Percentiles rank a stretch among this genome's conserved stretches.
phyloP scores from a whole-genome alignment of 495 filamentous ascomycete species.

The Filosporella fistucella region DNA sequence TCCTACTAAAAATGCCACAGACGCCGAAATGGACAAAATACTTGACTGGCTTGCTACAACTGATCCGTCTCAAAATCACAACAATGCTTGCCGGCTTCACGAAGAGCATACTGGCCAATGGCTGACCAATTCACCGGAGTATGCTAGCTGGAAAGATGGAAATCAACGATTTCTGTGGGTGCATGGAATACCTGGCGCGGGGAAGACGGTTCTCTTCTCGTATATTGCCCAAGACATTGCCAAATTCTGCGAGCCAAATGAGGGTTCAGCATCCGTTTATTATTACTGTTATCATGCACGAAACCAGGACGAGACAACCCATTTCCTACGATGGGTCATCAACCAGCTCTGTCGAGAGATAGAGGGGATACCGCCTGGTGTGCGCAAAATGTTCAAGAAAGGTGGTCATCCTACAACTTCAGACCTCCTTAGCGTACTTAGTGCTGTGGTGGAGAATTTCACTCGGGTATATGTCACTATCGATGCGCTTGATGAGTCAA shows the following conservation, averaged over 20 bases:
- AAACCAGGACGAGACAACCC: constrained; percentile 20
- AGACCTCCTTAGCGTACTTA: not conserved
- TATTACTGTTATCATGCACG: constrained; percentile 25
- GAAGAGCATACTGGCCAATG: not conserved
- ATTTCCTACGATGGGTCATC: constrained; percentile 21
- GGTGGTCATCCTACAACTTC: not conserved
- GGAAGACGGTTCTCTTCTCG: constrained; percentile 22
- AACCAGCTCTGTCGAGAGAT: constrained; percentile 19
- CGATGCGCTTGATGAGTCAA: constrained; percentile 27
- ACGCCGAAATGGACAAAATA: not conserved
- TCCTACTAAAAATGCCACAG: no score
- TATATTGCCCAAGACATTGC: constrained; percentile 13
- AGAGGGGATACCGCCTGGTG: not conserved
- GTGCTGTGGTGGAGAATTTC: constrained; percentile 4
- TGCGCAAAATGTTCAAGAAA: not conserved
- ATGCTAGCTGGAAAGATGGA: constrained; percentile 13
- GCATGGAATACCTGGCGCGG: constrained; percentile 23
- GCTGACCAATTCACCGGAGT: not conserved
- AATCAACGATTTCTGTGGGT: constrained; percentile 17
- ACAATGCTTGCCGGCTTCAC: not conserved
- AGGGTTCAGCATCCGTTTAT: constrained; percentile 5
- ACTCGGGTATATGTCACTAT: constrained; percentile 26
- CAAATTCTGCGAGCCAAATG: not conserved
- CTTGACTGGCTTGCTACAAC: not conserved
- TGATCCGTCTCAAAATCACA: not conserved